Evolutionary conservation across 108 stramenopile species (phyloP).

Genomic region (Skeletonema menzelii): DNA sequence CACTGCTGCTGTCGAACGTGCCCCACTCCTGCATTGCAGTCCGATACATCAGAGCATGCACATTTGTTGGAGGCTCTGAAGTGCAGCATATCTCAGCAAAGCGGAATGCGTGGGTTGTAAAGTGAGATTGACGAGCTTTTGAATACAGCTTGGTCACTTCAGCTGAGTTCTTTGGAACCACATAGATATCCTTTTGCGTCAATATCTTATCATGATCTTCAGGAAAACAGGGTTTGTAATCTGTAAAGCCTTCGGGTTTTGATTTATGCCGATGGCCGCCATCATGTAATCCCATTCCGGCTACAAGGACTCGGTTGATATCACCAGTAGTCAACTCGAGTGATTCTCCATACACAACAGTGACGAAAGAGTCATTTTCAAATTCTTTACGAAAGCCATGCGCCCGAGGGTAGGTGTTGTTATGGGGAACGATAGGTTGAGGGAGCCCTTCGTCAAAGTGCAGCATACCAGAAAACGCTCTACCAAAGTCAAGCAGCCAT

Average conservation of each 20-base stretch:
- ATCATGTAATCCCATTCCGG: conserved; percentile 37
- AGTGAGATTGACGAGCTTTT: conserved; percentile 35
- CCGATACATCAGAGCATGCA: conserved; percentile 27
- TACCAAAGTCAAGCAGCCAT: conserved; percentile 49
- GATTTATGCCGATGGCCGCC: conserved; percentile 25
- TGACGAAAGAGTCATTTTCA: too few species aligned
- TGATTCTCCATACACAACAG: conserved; percentile 41
- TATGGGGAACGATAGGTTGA: conserved; percentile 29
- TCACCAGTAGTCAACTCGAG: conserved; percentile 48
- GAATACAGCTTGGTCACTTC: background rate
- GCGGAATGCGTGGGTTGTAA: conserved; percentile 40
- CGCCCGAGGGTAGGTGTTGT: conserved; percentile 20
- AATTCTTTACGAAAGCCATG: conserved; percentile 36
- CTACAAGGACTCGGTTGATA: conserved; percentile 42
- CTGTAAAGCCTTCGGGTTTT: conserved; percentile 1
- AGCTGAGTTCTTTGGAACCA: conserved; percentile 4
- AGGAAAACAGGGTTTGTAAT: conserved; percentile 19
- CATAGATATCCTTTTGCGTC: conserved; percentile 30
- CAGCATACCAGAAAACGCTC: conserved; percentile 42
- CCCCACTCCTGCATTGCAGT: conserved; percentile 42
- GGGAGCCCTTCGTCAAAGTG: conserved; percentile 47
- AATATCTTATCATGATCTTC: conserved; percentile 34
- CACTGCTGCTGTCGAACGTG: conserved; percentile 36
- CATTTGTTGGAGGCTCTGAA: conserved; percentile 16
- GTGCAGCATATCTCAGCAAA: conserved; percentile 45